These are phyloP conservation scores for Ascochyta lentis DNA, from an alignment of 2,329 filamentous ascomycete species.

Conservation along the genomic window DNA sequence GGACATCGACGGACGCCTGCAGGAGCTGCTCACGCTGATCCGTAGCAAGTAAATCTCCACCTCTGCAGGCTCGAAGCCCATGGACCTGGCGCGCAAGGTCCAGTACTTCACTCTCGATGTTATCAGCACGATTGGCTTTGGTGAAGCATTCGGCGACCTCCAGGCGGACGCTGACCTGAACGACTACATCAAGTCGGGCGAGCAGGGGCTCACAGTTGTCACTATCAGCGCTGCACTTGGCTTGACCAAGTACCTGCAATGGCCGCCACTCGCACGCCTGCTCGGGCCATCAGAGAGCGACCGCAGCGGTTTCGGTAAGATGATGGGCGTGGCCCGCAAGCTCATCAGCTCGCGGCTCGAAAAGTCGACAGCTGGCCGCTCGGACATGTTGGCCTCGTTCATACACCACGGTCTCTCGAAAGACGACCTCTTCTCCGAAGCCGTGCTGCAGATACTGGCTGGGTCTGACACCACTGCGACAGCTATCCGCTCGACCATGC, in stretches of 20 bases:
- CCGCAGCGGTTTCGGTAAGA: constrained; percentile 29
- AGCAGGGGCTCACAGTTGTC: constrained; percentile 29
- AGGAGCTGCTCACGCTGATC: constrained; percentile 56
- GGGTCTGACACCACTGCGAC: constrained; percentile 66
- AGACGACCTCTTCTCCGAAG: constrained; percentile 51
- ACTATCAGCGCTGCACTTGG: constrained; percentile 17
- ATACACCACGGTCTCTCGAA: constrained; percentile 52
- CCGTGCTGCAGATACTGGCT: constrained; percentile 57
- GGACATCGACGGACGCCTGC: constrained; percentile 55
- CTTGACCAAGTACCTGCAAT: constrained; percentile 22
- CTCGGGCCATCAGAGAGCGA: constrained; percentile 43
- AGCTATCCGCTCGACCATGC: constrained; percentile 58
- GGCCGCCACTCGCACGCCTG: constrained; percentile 27
- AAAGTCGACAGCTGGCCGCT: constrained; percentile 52
- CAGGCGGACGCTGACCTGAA: constrained; percentile 56
- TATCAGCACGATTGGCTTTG: constrained; percentile 60
- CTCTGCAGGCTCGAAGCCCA: constrained; percentile 16
- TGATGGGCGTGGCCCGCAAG: constrained; percentile 27
- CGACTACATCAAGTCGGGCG: constrained; percentile 52
- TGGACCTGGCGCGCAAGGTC: constrained; percentile 56
- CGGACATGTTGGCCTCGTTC: constrained; percentile 62
- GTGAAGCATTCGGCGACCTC: constrained; percentile 58
- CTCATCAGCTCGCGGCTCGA: constrained; percentile 28
- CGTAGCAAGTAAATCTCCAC: constrained; percentile 51
- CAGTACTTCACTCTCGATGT: constrained; percentile 63